These are phyloP conservation scores for Venturia oleaginea DNA, from an alignment of 2,329 filamentous ascomycete genomes.

Conservation along the genomic window DNA sequence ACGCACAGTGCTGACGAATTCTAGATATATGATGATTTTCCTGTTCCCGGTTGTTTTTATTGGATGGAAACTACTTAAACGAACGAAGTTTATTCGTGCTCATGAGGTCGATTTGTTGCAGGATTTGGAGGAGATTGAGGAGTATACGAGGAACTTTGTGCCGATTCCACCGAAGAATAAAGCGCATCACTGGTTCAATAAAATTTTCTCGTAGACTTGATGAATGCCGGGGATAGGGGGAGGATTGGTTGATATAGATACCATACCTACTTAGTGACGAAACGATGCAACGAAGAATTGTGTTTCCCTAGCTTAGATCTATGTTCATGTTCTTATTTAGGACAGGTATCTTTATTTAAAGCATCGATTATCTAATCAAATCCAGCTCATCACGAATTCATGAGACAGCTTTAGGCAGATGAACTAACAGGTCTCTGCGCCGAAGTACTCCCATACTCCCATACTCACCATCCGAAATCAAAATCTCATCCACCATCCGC, in stretches of 20 bases:
- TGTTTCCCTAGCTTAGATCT: too few species aligned
- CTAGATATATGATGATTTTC: constrained; percentile 59
- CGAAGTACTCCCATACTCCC: neutral
- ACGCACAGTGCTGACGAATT: neutral
- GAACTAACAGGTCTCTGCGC: neutral
- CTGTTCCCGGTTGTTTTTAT: constrained; percentile 61
- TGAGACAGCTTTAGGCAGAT: neutral
- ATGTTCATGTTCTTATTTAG: too few species aligned
- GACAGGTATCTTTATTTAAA: too few species aligned
- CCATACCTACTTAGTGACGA: too few species aligned
- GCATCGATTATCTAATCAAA: neutral
- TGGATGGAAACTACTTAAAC: constrained; percentile 62
- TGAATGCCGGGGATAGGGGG: neutral
- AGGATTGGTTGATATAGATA: neutral
- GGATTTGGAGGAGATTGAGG: constrained; percentile 57
- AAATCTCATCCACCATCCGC: constrained; percentile 6
- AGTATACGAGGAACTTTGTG: constrained; percentile 55
- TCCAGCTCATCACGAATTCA: neutral
- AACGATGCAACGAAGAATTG: too few species aligned
- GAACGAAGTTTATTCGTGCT: constrained; percentile 48
- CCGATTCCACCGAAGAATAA: constrained; percentile 39
- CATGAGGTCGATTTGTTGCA: constrained; percentile 54
- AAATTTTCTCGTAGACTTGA: neutral
- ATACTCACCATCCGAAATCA: neutral
- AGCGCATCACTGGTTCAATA: constrained; percentile 9